Conservation (phyloP, 306 rosid genomes). For the Pyrus betulifolia region DNA sequence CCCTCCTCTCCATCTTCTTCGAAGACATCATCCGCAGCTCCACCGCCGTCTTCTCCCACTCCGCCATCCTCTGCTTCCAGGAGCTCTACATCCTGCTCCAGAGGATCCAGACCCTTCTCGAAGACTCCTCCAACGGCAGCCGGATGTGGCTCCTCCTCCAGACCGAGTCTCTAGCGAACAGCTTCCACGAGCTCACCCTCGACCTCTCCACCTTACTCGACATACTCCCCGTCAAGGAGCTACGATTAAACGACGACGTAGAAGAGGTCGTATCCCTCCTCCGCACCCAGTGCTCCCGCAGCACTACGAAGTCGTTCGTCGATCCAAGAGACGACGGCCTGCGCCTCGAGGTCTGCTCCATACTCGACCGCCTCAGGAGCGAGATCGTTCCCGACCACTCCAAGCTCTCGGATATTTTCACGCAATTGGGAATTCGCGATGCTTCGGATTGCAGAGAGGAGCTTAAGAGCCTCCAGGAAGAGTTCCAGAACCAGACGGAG, state of each 20-base stretch:
- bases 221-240: slow-evolving; percentile 53
- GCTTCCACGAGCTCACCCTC: slow-evolving; percentile 52
- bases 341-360: slow-evolving; percentile 29
- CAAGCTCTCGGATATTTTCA: slow-evolving; percentile 38
- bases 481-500: slow-evolving; percentile 52
- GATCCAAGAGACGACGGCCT: slow-evolving; percentile 39
- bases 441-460: slow-evolving; percentile 66
- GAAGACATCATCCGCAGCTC: slow-evolving; percentile 41
- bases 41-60: slow-evolving; percentile 15
- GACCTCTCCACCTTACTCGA: slow-evolving; percentile 70
- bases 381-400: slow-evolving; percentile 60
- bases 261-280: slow-evolving; percentile 47
- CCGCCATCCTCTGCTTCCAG: slow-evolving; percentile 57
- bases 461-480: slow-evolving; percentile 64
- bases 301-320: slow-evolving; percentile 11
- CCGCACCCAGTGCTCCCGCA: slow-evolving; percentile 49
- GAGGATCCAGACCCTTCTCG: slow-evolving; percentile 52
- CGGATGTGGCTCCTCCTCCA: slow-evolving; percentile 58
- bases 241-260: slow-evolving; percentile 54
- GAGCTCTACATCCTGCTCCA: slow-evolving; percentile 73
- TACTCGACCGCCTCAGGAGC: slow-evolving; percentile 52
- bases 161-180: slow-evolving; percentile 37
- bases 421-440: slow-evolving; percentile 41
- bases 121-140: slow-evolving; percentile 59
- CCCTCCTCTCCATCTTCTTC: slow-evolving; percentile 46